Conservation (phyloP, 1,139 yeast species). For the Kodamaea plutei region DNA sequence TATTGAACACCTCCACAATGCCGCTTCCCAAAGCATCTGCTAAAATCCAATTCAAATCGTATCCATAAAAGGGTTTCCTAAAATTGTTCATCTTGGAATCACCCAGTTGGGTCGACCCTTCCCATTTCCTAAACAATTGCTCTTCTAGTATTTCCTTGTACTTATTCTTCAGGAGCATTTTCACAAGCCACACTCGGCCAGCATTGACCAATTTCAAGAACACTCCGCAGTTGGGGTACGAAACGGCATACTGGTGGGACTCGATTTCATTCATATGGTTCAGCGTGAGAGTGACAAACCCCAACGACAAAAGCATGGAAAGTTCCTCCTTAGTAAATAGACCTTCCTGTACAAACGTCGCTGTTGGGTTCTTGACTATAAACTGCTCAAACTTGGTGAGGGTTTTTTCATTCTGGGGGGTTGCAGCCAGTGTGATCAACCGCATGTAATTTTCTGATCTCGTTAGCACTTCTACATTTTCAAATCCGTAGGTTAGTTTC, state of each 20-base stretch:
- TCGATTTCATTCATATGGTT: constrained; percentile 47
- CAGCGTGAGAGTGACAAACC: constrained; percentile 52
- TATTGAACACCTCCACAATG: constrained; percentile 56
- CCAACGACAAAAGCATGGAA: constrained; percentile 40
- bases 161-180: constrained; percentile 36
- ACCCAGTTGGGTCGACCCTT: constrained; percentile 29
- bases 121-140: constrained; percentile 47
- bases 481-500: constrained; percentile 43
- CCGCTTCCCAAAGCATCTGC: constrained; percentile 72
- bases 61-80: constrained; percentile 58
- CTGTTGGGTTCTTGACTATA: constrained; percentile 26
- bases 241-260: constrained; percentile 43
- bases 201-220: constrained; percentile 44
- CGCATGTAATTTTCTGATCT: constrained; percentile 22
- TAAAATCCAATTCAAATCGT: constrained; percentile 57
- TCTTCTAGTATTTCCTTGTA: constrained; percentile 54
- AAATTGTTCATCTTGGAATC: constrained; percentile 38
- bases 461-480: constrained; percentile 39
- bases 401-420: constrained; percentile 7
- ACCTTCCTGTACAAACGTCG: constrained; percentile 23
- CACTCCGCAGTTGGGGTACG: constrained; percentile 63
- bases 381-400: constrained; percentile 23
- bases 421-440: constrained; percentile 12
- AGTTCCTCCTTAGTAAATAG: constrained; percentile 27
- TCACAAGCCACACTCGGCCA: constrained; percentile 50